These are phyloP conservation scores for Pythium oligandrum DNA, from an alignment of 352 stramenopile genomes.

Conservation along the genomic window DNA sequence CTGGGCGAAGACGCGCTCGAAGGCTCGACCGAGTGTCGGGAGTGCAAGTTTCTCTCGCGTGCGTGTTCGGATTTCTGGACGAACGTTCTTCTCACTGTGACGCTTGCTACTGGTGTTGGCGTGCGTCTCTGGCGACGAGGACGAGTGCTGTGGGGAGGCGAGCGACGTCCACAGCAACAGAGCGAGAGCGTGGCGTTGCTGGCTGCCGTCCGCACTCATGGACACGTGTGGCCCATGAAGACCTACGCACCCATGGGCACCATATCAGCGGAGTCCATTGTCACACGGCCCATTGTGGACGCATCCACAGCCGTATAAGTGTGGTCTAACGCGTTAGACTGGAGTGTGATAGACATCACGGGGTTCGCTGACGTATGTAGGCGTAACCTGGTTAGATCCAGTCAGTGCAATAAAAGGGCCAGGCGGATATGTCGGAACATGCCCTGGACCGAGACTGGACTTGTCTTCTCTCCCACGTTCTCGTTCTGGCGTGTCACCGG, in stretches of 20 bases:
- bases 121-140: constrained; percentile 25
- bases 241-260: constrained; percentile 35
- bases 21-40: constrained; percentile 31
- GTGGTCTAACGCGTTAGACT: neutral
- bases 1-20: constrained; percentile 24
- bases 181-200: constrained; percentile 42
- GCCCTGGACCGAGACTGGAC: no score
- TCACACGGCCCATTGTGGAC: constrained; percentile 1
- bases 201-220: constrained; percentile 37
- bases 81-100: constrained; percentile 29
- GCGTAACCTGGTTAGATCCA: neutral
- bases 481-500: no score
- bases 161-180: constrained; percentile 25
- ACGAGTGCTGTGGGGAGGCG: constrained; percentile 24
- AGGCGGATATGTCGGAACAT: neutral
- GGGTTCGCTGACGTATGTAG: neutral
- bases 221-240: constrained; percentile 28
- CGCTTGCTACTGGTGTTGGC: constrained; percentile 13
- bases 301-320: constrained; percentile 1
- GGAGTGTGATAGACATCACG: neutral
- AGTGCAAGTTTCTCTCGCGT: constrained; percentile 49
- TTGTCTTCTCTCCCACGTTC: no score
- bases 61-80: constrained; percentile 54
- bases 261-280: constrained; percentile 1
- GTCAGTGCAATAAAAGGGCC: neutral